A percentile compares a stretch with the other conserved stretches of the same genome.
phyloP scores from a whole-genome alignment of 2,329 filamentous ascomycete species.

The Zalaria sp. region DNA sequence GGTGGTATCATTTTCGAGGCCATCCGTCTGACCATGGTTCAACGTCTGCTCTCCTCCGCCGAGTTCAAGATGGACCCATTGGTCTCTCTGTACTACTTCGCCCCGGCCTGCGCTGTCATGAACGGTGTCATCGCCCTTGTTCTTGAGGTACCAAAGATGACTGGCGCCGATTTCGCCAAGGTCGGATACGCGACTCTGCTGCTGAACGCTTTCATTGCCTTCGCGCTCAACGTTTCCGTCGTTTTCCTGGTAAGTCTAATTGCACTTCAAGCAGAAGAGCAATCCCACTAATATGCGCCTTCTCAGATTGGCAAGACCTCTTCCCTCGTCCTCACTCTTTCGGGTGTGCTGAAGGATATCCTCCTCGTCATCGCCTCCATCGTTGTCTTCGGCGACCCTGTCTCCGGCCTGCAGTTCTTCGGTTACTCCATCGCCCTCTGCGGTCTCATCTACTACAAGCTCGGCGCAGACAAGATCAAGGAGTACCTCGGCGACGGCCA shows the following conservation, averaged over 20 bases:
- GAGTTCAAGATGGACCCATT: slow-evolving; percentile 90
- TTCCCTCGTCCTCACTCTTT: slow-evolving; percentile 72
- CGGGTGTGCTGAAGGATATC: slow-evolving; percentile 79
- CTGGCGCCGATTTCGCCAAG: slow-evolving; percentile 55
- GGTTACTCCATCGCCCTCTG: slow-evolving; percentile 68
- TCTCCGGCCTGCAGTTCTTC: slow-evolving; percentile 64
- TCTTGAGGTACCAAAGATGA: slow-evolving; percentile 58
- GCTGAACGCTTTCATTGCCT: slow-evolving; percentile 63
- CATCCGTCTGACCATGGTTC: slow-evolving; percentile 69
- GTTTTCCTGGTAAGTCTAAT: slow-evolving; percentile 61
- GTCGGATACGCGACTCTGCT: slow-evolving; percentile 62
- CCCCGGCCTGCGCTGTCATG: slow-evolving; percentile 70
- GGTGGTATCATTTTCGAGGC: slow-evolving; percentile 71
- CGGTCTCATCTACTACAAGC: slow-evolving; percentile 77
- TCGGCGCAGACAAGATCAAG: slow-evolving; percentile 70
- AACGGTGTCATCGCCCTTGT: slow-evolving; percentile 61
- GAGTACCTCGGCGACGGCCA: slow-evolving; percentile 58
- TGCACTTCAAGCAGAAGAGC: background rate
- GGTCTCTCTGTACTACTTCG: slow-evolving; percentile 82
- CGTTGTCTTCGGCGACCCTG: slow-evolving; percentile 66
- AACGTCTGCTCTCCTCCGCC: slow-evolving; percentile 64
- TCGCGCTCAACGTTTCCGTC: slow-evolving; percentile 71
- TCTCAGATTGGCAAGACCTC: slow-evolving; percentile 73
- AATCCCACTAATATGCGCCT: background rate
- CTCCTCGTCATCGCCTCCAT: slow-evolving; percentile 68